Evolutionary conservation across 2,329 filamentous ascomycete genomes (phyloP), one percentile per base, ranked within the genome.

Genomic region (Aspergillus sp.): DNA sequence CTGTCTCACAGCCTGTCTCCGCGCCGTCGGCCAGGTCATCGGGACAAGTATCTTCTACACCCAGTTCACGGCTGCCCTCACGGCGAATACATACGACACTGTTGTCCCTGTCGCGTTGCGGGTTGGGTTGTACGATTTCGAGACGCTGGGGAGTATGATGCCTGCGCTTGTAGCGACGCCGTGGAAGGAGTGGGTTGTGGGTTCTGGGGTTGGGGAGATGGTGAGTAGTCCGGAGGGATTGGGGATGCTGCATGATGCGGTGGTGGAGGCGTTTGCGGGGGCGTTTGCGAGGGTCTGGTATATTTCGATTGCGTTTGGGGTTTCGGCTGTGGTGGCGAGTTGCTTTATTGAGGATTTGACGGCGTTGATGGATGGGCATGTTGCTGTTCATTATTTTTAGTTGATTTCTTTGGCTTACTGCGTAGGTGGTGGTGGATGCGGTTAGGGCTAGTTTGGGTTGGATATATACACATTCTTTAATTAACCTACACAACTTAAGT

Each of bases 291-390:
- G 25, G 27, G 47, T 56, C 8, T 56, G 40, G 40, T 45, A 39
- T 48, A 56, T 56, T 6, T 35, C 37, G 21, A 56, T 56, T 46
- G 54, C 45, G 9, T 56, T 56, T 56, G 54, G 45, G 17, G 47
- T 33, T 6, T 15, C 49, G 44, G 55, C 48, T 9, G 46, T 56
- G 5, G 2, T 47, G 2, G 55, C 55, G 5, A 52, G 41, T 35
- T 33, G 40, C 17, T 51, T 47, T n/a, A 46, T 56, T 35, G 55
- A 50, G 15, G 47, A 56, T 47, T 12, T 56, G 37, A 11, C 39
- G 3, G 23, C 21, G 21, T 40, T 56, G 21, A 47, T 56, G 48
- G 55, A 56, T 41, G 49, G 55, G 21, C 48, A 52, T 52, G 44
- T 52, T 52, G 55, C 47, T 12, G 55, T 52, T 5, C 39, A 44